Percentiles rank a stretch among this genome's conserved stretches.
phyloP scores from a whole-genome alignment of 345 rosid genomes.

The Populus pruinosa region DNA sequence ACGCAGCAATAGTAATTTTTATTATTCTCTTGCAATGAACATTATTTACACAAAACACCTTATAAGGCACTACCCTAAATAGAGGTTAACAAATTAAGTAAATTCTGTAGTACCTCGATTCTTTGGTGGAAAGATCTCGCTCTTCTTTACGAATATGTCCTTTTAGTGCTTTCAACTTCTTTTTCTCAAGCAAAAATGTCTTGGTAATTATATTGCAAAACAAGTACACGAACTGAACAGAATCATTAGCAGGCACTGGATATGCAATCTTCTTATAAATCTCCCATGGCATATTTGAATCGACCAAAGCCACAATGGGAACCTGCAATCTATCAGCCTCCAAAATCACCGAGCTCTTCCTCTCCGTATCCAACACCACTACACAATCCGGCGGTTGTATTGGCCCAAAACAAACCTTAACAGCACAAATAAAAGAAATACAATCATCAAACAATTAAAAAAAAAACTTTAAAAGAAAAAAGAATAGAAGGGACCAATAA shows the following conservation, averaged over 20 bases:
- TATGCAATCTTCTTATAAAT: constrained; percentile 66
- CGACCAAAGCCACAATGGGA: constrained; percentile 86
- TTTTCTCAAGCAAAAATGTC: constrained; percentile 72
- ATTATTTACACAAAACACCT: neutral
- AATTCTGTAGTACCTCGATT: constrained; percentile 9
- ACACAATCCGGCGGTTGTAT: constrained; percentile 83
- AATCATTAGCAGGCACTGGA: constrained; percentile 89
- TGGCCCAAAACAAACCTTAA: constrained; percentile 69
- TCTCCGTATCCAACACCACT: constrained; percentile 79
- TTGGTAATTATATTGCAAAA: constrained; percentile 92
- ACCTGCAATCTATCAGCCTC: constrained; percentile 81
- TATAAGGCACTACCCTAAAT: neutral
- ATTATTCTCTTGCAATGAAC: neutral
- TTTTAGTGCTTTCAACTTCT: constrained; percentile 30
- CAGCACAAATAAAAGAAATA: neutral
- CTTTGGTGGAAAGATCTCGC: constrained; percentile 12
- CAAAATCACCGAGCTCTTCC: constrained; percentile 73
- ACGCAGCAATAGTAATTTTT: neutral
- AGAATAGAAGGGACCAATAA: no score
- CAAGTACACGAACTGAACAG: constrained; percentile 90
- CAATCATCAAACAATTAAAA: neutral
- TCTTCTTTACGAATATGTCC: constrained; percentile 11
- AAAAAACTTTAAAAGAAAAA: neutral
- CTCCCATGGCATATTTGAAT: constrained; percentile 81
- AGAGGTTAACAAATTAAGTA: neutral